phyloP scores from a whole-genome alignment of 768 basidiomycete species.

The Russula abietina region DNA sequence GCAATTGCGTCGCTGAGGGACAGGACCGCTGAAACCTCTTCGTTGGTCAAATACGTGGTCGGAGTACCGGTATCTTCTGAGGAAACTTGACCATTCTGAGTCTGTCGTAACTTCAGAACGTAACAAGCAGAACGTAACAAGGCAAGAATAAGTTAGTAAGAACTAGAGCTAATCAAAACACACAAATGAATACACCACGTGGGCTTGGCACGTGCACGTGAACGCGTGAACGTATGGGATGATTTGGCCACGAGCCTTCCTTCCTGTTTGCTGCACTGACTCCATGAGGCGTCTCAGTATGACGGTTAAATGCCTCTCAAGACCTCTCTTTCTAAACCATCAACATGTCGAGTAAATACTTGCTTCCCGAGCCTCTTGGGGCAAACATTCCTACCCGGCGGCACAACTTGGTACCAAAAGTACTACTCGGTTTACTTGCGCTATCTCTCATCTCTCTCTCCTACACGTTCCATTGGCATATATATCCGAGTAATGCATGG shows the following conservation, averaged over 20 bases:
- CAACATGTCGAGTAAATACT: slow-evolving; percentile 14
- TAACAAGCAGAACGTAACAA: not conserved
- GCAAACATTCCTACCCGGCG: slow-evolving; percentile 1
- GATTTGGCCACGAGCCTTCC: not conserved
- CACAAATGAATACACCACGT: not conserved
- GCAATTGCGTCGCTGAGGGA: not conserved
- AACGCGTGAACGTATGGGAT: not conserved
- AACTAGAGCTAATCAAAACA: no score
- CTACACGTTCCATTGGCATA: slow-evolving; percentile 11
- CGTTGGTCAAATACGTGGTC: not conserved
- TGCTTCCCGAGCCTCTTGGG: slow-evolving; percentile 4
- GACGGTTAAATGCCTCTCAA: slow-evolving; percentile 5
- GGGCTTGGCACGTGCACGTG: not conserved
- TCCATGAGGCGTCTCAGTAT: slow-evolving; percentile 16
- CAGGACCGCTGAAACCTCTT: not conserved
- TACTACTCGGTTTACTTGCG: slow-evolving; percentile 1
- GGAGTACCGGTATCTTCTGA: no score
- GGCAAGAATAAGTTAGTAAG: no score
- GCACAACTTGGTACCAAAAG: not conserved
- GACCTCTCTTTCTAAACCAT: not conserved
- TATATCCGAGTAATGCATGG: not conserved
- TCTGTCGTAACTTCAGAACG: not conserved
- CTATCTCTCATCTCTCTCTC: slow-evolving; percentile 8
- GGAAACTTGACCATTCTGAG: not conserved
- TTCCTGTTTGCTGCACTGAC: slow-evolving; percentile 8